Evolutionary conservation across 2,329 filamentous ascomycete genomes (phyloP), one percentile per base, ranked within the genome.

Genomic region (Aspergillus sp.): DNA sequence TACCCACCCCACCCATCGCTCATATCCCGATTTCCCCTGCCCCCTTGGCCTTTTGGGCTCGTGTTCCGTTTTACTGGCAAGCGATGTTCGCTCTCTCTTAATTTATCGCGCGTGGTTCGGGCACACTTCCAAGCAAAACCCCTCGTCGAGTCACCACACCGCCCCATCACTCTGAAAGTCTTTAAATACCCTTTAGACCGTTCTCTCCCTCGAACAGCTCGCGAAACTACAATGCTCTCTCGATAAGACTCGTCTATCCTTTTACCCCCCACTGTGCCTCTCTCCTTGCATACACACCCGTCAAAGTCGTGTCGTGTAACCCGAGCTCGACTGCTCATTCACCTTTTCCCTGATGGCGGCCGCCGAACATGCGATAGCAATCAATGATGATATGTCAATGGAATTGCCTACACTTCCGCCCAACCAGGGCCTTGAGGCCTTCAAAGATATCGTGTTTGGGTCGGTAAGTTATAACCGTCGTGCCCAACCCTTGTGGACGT

Each of bases 361-460:
- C 60, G 67, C 69, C 63, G 72, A 76, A 66, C 71, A 73, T 72
- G 71, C 72, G 65, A 70, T 72, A 70, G 69, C 72, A 52, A 68
- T 72, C 65, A 67, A 71, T 63, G 72, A 77, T 77, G 75, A 76
- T 61, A 75, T 72, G 66, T 65, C 74, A 51, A 76, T 79, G 71
- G 77, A 79, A 58, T 66, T 78, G 32, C 72, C 76, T 59, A 68
- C 74, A 55, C 69, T 78, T 21, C 74, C 76, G 15, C 74, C 74
- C 55, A 77, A 76, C 59, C 82, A 86, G 69, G 82, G 82, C 53
- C 67, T 82, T 30, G 89, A 95, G 70, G 91, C 91, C 5, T 71
- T 94, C 43, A 93, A 97, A 76, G 93, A 98, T 72, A 86, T 99
- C 58, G 73, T 89, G 10, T 98, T 92, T 75, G 95, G 95, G 74